Conservation (phyloP, 768 basidiomycete genomes). For the Tremella yokohamensis region DNA sequence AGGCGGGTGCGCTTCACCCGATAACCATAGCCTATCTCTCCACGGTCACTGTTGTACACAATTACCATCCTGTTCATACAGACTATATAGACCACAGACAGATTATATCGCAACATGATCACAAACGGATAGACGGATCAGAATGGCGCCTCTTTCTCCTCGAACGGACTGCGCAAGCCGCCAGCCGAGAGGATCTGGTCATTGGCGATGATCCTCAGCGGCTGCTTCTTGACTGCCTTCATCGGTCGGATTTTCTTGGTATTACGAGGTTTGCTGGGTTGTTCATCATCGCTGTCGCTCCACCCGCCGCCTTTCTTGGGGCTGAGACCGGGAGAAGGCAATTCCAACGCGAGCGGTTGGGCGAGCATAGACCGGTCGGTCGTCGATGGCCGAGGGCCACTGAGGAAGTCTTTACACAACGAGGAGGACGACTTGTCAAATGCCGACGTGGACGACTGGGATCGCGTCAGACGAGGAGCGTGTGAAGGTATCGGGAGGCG, state of each 20-base stretch:
- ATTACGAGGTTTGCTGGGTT: background rate
- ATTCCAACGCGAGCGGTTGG: background rate
- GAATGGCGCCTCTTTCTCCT: constrained; percentile 25
- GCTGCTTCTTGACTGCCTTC: background rate
- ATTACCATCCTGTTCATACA: too few relatives aligned
- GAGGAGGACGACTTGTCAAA: background rate
- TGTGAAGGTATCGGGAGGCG: background rate
- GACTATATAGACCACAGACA: too few relatives aligned
- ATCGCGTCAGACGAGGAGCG: constrained; percentile 22
- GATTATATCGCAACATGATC: too few relatives aligned
- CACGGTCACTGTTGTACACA: background rate
- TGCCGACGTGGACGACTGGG: constrained; percentile 20
- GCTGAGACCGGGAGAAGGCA: background rate
- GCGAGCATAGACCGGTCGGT: constrained; percentile 8
- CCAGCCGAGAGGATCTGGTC: constrained; percentile 8
- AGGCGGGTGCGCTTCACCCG: constrained; percentile 37
- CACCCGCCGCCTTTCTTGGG: constrained; percentile 4
- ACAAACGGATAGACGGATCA: background rate
- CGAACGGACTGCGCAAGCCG: constrained; percentile 32
- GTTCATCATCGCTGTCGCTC: constrained; percentile 11
- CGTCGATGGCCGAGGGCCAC: background rate
- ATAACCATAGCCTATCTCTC: constrained; percentile 5
- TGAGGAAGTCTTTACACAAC: background rate
- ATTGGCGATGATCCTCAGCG: background rate
- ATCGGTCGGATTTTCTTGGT: constrained; percentile 7